A percentile compares a stretch with the other conserved stretches of the same genome.
phyloP scores from a whole-genome alignment of 768 basidiomycete species.

The Mycena vitilis region DNA sequence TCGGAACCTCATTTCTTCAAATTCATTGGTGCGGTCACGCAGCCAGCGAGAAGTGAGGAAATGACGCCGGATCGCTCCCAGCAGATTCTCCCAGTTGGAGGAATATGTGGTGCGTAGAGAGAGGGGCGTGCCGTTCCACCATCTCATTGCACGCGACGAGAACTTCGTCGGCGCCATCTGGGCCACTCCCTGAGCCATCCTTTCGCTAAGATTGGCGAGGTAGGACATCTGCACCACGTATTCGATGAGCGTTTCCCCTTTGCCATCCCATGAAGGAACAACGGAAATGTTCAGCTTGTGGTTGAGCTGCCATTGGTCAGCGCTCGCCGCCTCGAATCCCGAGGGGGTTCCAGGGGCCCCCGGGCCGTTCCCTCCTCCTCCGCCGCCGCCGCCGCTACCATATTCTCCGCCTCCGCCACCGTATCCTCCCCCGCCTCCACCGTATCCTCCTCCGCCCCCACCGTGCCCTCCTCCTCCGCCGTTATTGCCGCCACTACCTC shows the following conservation, averaged over 20 bases:
- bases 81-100: not conserved
- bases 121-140: conserved; percentile 9
- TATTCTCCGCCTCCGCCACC: no score
- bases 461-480: not conserved
- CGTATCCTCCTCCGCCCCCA: not conserved
- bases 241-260: conserved; percentile 7
- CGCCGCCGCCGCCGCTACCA: no score
- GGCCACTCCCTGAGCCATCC: not conserved
- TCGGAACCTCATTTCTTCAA: conserved; percentile 15
- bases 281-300: conserved; percentile 13
- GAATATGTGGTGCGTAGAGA: not conserved
- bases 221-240: conserved; percentile 9
- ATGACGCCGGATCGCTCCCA: conserved; percentile 7
- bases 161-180: conserved; percentile 13
- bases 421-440: no score
- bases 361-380: no score
- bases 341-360: not conserved
- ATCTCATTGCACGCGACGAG: not conserved
- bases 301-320: conserved; percentile 27
- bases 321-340: not conserved
- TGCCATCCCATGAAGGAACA: conserved; percentile 25
- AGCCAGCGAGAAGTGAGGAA: conserved; percentile 14
- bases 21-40: not conserved
- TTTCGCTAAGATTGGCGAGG: not conserved
- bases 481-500: no score